Base-by-base conservation (phyloP, 1,284 basidiomycete species). In the Mycosarcoma mackinlayi region DNA sequence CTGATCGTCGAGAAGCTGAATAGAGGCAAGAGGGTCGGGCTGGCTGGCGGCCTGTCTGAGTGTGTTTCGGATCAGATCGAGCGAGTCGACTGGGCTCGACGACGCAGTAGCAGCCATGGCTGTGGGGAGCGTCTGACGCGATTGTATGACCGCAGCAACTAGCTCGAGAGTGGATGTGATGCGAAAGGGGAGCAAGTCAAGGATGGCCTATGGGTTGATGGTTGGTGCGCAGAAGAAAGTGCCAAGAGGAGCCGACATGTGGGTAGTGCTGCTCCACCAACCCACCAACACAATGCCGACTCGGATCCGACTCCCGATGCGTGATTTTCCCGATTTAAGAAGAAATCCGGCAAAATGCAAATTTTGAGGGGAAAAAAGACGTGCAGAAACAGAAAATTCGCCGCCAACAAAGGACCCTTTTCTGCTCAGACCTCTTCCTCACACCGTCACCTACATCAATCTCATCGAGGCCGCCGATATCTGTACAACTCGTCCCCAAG, bases 1-100 rank as follows among this genome's bases (percentile, higher is more conserved):
- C 23, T 50, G 40, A 14, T 27, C 33, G 34, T 71, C 68, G 23
- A 66, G 41, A 14, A 71, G 62, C 39, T 54, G 54, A 18, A 71
- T 52, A 18, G 54, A 50, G 16, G 62, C 35, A 7, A 62, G 40
- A 14, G 54, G 62, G 16, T 71, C 47, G 13, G 37, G 24, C 9
- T 24, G 42, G 25, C 25, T 42, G 25, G 54, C 23, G 21, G 33
- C 37, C 7, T 33, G 7, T 30, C 41, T 48, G 54, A 66, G 53
- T 11, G 68, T 48, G 41, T 45, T 37, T 34, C 68, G 68, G 42
- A 71, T 71, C 40, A 71, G 54, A 28, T 71, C 62, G 14, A 71
- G 62, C 31, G 58, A 46, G 54, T 66, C 63, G 18, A 24, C 24
- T n/a, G 47, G 52, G 30, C 31, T 38, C 14, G 45, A 9, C 11